Base-by-base conservation (phyloP, 345 rosid genomes). In the Linum lewisii region DNA sequence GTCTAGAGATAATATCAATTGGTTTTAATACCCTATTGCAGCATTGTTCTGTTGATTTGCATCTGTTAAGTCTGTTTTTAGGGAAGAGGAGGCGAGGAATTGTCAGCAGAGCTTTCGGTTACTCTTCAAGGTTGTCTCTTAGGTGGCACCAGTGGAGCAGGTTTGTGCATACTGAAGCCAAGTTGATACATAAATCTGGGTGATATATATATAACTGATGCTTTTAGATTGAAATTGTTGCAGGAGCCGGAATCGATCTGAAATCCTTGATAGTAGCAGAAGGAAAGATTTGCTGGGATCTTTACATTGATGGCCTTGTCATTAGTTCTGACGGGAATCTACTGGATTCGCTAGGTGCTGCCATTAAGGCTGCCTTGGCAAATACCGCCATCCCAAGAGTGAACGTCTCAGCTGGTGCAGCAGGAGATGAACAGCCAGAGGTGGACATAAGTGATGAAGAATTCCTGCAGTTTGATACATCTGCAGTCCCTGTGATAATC, bases 81-180 rank as follows among this genome's bases (percentile, higher is more conserved):
- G 99, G 97, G 96, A 45, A 85, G 95, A 78, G 97, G 96, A 9
- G 97, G 90, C 29, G 97, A 90, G 75, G 99, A 81, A 63, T 61
- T 89, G 69, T 89, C 96, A 52, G 51, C 82, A 60, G 97, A 90
- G 73, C 97, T 90, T 67, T 82, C 87, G 4, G 60, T 74, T 36
- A 77, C 88, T 63, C 90, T 89, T 71, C 84, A 80, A 65, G 68
- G 34, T 63, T 89, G 95, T 75, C 88, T 93, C 53, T 74, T 89
- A 66, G 99, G 97, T 61, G 88, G 90, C 65, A 89, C 84, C 78
- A 89, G 84, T 58, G 96, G 94, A 63, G 81, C 90, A 85, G 97
- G 96, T 87, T 24, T 36, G 76, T 34, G 59, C 59, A 58, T 20
- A 9, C 11, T 57, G 25, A 56, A 57, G 38, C 23, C 42, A 59